Evolutionary conservation across 2,329 filamentous ascomycete genomes (phyloP).

Genomic region (Pyrenophora tritici-repentis): DNA sequence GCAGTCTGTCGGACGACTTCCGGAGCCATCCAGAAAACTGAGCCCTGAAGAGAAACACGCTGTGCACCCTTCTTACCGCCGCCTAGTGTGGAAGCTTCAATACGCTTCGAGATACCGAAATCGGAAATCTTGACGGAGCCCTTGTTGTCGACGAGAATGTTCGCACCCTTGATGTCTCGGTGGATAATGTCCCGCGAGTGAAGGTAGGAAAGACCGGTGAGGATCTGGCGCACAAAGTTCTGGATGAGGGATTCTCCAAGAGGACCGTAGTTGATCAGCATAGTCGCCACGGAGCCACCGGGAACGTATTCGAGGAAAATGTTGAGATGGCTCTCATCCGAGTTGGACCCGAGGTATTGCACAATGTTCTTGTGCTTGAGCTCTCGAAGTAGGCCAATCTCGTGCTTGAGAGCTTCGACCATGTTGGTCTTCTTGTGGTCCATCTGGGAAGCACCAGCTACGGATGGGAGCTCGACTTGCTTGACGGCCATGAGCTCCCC

Average conservation of each 20-base stretch:
- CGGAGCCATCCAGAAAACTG: constrained; percentile 99
- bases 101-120: constrained; percentile 97
- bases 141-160: constrained; percentile 98
- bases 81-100: constrained; percentile 82
- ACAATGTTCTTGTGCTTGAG: constrained; percentile 97
- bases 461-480: constrained; percentile 90
- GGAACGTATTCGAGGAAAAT: constrained; percentile 99
- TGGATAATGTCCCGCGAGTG: constrained; percentile 97
- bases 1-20: constrained; percentile 98
- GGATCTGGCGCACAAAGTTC: constrained; percentile 95
- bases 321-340: constrained; percentile 88
- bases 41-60: constrained; percentile 84
- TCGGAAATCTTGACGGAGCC: constrained; percentile 99
- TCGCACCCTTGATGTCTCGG: constrained; percentile 98
- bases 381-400: constrained; percentile 91
- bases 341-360: constrained; percentile 94
- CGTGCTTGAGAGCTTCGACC: constrained; percentile 95
- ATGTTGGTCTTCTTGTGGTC: constrained; percentile 96
- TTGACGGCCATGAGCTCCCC: constrained; percentile 98
- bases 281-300: constrained; percentile 94
- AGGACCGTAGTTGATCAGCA: constrained; percentile 98
- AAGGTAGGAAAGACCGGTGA: constrained; percentile 89
- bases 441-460: constrained; percentile 70
- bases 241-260: constrained; percentile 90
- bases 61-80: constrained; percentile 39